phyloP scores from a whole-genome alignment of 139 green algal genomes.

The Chlamydomonas schloesseri region DNA sequence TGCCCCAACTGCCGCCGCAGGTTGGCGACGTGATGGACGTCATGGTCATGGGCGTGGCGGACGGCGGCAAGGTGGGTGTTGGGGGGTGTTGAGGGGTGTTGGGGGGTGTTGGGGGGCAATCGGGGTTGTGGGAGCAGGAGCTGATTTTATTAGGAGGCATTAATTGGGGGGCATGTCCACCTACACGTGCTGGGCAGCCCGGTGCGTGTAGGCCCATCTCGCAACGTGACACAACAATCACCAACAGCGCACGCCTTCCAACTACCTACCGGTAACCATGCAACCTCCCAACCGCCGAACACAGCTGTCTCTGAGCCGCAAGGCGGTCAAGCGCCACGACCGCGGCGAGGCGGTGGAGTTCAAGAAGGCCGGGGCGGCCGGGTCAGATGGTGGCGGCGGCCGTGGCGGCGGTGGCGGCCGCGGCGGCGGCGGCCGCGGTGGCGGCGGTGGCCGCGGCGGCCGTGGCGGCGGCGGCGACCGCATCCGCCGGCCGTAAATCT shows the following conservation, averaged over 20 bases:
- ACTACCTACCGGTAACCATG: neutral
- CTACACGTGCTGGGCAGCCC: neutral
- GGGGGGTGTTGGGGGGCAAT: neutral
- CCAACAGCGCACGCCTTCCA: too few relatives aligned
- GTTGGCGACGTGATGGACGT: slow-evolving; percentile 84
- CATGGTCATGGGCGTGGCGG: slow-evolving; percentile 72
- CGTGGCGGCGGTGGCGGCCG: neutral
- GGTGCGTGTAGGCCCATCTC: neutral
- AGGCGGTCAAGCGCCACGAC: neutral
- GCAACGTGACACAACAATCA: too few relatives aligned
- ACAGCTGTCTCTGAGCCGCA: slow-evolving; percentile 4
- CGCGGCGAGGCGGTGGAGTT: neutral
- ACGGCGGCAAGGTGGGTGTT: slow-evolving; percentile 60
- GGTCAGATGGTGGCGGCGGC: neutral
- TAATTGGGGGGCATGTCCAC: neutral
- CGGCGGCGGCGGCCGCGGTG: neutral
- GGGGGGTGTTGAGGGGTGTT: neutral
- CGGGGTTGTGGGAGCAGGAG: neutral
- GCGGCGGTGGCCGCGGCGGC: neutral
- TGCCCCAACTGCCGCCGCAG: too few relatives aligned
- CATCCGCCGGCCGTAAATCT: neutral
- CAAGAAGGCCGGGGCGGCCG: neutral
- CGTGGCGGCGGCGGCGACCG: slow-evolving; percentile 3
- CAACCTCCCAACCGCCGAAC: neutral
- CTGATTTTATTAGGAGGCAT: neutral